These are phyloP conservation scores for Fusarium fracticaudum DNA, from an alignment of 2,329 filamentous ascomycete genomes.

Conservation along the genomic window DNA sequence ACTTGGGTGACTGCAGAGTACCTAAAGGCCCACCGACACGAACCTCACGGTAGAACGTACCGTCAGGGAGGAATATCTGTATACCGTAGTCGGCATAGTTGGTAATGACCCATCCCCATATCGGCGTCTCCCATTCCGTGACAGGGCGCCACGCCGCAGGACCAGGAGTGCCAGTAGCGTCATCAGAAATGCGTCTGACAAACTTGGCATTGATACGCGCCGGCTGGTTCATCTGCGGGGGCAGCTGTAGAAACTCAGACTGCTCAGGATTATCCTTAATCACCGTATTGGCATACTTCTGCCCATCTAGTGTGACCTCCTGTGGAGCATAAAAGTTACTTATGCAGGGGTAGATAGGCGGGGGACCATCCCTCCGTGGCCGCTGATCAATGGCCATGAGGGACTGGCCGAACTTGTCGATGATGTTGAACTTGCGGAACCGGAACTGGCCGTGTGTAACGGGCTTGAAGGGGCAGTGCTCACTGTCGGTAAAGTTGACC, in stretches of 20 bases:
- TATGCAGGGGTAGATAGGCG: constrained; percentile 47
- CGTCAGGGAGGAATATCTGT: constrained; percentile 54
- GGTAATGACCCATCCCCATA: constrained; percentile 54
- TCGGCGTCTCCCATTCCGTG: constrained; percentile 52
- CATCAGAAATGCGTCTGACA: constrained; percentile 22
- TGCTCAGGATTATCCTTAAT: constrained; percentile 15
- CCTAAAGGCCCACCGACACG: constrained; percentile 47
- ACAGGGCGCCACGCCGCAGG: constrained; percentile 13
- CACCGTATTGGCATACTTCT: constrained; percentile 37
- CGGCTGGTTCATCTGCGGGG: constrained; percentile 53
- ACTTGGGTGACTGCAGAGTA: constrained; percentile 35
- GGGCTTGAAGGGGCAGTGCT: constrained; percentile 53
- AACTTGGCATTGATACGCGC: constrained; percentile 51
- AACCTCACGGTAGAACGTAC: constrained; percentile 55
- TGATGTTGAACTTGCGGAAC: constrained; percentile 57
- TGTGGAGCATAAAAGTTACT: constrained; percentile 49
- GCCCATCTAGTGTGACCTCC: constrained; percentile 36
- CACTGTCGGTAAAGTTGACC: constrained; percentile 32
- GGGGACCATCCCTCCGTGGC: not conserved
- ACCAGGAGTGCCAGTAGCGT: fast-evolving
- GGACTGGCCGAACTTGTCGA: constrained; percentile 61
- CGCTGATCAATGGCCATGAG: constrained; percentile 45
- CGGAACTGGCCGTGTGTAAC: constrained; percentile 59
- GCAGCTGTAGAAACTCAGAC: constrained; percentile 52
- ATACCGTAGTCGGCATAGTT: constrained; percentile 54